phyloP scores from a whole-genome alignment of 1,139 yeast genomes.

The Candida tetrigidarum region DNA sequence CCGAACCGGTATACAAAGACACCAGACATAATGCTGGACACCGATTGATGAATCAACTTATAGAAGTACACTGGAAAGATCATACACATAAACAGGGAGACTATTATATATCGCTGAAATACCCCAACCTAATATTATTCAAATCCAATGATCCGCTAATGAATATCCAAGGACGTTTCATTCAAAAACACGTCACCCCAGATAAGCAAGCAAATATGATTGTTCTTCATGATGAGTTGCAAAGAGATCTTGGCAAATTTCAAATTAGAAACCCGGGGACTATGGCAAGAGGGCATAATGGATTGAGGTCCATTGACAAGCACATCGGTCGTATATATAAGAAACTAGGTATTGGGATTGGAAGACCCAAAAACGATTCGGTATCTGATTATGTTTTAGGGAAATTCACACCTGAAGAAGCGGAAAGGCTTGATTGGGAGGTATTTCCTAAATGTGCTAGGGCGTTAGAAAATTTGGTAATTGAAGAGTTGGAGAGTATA shows the following conservation, averaged over 20 bases:
- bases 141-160: constrained; percentile 59
- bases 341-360: constrained; percentile 72
- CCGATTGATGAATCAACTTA: constrained; percentile 43
- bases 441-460: constrained; percentile 43
- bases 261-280: constrained; percentile 60
- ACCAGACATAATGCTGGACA: constrained; percentile 87
- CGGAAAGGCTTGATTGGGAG: constrained; percentile 31
- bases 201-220: constrained; percentile 35
- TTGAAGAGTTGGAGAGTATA: constrained; percentile 8
- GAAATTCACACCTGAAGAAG: constrained; percentile 43
- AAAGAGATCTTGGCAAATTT: constrained; percentile 62
- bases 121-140: constrained; percentile 28
- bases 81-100: constrained; percentile 14
- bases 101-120: constrained; percentile 24
- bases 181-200: constrained; percentile 48
- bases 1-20: constrained; percentile 59
- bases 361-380: constrained; percentile 53
- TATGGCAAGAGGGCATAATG: constrained; percentile 81
- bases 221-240: constrained; percentile 78
- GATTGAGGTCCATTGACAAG: constrained; percentile 60
- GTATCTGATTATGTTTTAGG: constrained; percentile 69
- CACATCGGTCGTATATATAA: constrained; percentile 44
- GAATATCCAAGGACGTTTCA: constrained; percentile 68
- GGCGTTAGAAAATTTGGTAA: constrained; percentile 38
- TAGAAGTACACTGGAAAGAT: constrained; percentile 28